Conservation (phyloP, 2,329 filamentous ascomycete species). For the Herpomyces periplanetae region DNA sequence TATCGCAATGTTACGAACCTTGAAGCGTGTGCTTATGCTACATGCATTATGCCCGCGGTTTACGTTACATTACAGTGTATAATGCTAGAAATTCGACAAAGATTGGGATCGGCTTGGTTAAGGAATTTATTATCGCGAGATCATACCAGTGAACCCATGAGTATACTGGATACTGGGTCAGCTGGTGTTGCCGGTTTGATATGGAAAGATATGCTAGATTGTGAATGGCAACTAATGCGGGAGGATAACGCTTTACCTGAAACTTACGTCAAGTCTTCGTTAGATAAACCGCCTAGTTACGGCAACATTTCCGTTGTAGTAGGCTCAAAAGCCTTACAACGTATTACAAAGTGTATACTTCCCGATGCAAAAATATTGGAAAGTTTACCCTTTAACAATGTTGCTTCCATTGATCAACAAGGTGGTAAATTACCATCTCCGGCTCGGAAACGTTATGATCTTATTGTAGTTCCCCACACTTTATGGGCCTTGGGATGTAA, state of each 20-base stretch:
- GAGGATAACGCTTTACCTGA: constrained; percentile 4
- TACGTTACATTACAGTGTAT: constrained; percentile 26
- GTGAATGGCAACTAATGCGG: constrained; percentile 36
- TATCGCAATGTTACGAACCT: constrained; percentile 29
- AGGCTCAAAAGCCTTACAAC: constrained; percentile 14
- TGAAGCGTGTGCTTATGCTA: constrained; percentile 30
- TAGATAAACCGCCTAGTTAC: constrained; percentile 3
- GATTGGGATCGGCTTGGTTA: constrained; percentile 29
- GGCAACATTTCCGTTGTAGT: constrained; percentile 4
- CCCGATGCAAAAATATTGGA: no score
- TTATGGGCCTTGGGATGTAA: constrained; percentile 36
- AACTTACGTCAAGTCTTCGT: constrained; percentile 4
- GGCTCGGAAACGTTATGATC: constrained; percentile 34
- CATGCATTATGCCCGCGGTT: constrained; percentile 24
- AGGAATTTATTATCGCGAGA: constrained; percentile 16
- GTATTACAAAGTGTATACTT: constrained; percentile 7
- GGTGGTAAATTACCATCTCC: background rate
- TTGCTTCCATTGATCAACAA: background rate
- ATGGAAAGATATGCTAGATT: constrained; percentile 33
- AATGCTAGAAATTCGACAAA: constrained; percentile 29
- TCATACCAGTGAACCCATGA: constrained; percentile 17
- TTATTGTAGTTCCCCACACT: constrained; percentile 58
- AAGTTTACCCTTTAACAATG: no score
- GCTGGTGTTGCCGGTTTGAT: constrained; percentile 32
- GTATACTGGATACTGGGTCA: constrained; percentile 30